Conservation (phyloP, 257 asterid species). For the Solanum habrochaites region DNA sequence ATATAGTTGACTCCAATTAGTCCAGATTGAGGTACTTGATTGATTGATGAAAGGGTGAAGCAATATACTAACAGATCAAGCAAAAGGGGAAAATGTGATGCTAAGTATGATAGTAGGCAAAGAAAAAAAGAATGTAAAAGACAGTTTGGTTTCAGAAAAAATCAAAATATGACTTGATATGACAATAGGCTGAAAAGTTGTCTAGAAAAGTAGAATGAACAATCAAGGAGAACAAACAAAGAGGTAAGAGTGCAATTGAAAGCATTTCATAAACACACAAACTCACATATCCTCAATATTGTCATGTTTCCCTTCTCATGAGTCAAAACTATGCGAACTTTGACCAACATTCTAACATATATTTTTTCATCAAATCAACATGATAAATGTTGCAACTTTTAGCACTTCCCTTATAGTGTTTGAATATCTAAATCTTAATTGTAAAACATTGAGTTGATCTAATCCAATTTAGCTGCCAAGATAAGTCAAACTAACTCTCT, state of each 20-base stretch:
- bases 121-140: not conserved
- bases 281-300: not conserved
- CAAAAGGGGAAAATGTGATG: not conserved
- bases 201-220: not conserved
- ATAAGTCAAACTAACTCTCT: not conserved
- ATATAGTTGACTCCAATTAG: not conserved
- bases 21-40: not conserved
- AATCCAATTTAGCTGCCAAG: not conserved
- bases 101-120: not conserved
- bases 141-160: not conserved
- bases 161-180: not conserved
- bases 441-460: not conserved
- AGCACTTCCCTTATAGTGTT: not conserved
- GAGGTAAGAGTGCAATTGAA: not conserved
- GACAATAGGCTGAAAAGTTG: not conserved
- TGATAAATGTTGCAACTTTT: not conserved
- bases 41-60: not conserved
- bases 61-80: not conserved
- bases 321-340: not conserved
- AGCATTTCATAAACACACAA: not conserved
- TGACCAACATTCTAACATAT: not conserved
- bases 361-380: not conserved
- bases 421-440: not conserved
- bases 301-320: not conserved
- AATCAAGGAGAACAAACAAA: not conserved